These are phyloP conservation scores for Juncus inflexus DNA, from an alignment of 176 grass and related monocot genomes.

Conservation along the genomic window DNA sequence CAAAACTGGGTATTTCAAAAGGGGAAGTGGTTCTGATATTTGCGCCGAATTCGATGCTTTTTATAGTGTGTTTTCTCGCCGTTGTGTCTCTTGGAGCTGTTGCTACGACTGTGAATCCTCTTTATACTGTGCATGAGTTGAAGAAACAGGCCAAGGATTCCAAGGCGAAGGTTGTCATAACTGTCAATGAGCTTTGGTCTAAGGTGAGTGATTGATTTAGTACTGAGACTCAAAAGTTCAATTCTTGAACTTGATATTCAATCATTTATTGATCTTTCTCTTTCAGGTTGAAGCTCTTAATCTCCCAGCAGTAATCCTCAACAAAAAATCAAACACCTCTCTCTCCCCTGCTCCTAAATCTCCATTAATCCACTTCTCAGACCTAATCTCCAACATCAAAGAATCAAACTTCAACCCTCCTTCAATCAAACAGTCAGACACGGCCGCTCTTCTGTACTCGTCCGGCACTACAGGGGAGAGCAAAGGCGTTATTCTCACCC, in stretches of 20 bases:
- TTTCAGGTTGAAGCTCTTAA: constrained; percentile 20
- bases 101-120: constrained; percentile 71
- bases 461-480: constrained; percentile 87
- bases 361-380: constrained; percentile 42
- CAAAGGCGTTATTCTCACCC: constrained; percentile 92
- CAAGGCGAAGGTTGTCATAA: constrained; percentile 46
- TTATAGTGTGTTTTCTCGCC: constrained; percentile 73
- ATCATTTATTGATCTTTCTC: neutral
- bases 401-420: constrained; percentile 42
- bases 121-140: constrained; percentile 65
- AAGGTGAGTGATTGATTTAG: constrained; percentile 22
- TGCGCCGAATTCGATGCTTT: constrained; percentile 69
- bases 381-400: constrained; percentile 39
- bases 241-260: no score
- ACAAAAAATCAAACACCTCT: neutral
- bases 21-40: constrained; percentile 66
- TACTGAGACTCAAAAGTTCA: neutral
- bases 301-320: constrained; percentile 66
- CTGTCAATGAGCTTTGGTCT: constrained; percentile 46
- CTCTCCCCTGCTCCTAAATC: neutral
- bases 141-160: constrained; percentile 66
- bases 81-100: constrained; percentile 56
- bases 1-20: constrained; percentile 38
- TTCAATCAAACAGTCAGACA: constrained; percentile 47
- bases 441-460: constrained; percentile 73